Evolutionary conservation across 2,329 filamentous ascomycete genomes (phyloP), one percentile per base, ranked within the genome.

Genomic region (Huntiella bhutanensis): DNA sequence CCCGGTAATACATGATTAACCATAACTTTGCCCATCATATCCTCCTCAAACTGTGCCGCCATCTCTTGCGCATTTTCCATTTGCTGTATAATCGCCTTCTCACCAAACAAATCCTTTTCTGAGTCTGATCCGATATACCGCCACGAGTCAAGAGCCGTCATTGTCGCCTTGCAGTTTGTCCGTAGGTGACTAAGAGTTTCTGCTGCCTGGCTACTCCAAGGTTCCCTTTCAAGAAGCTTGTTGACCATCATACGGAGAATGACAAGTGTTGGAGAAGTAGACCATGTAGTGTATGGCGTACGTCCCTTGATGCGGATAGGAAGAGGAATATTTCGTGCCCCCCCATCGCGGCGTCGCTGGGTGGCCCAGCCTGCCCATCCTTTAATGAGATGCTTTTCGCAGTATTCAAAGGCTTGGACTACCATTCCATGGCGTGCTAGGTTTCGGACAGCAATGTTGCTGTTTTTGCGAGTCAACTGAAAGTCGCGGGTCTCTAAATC

Each of bases 381-480:
- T 1, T 73, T 69, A 72, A 94, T 92, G 47, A 96, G 76, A 50
- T 75, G 73, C 19, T 68, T 62, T 63, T 96, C 88, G 57, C 82
- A 88, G 44, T 78, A 62, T 16, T 64, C 57, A 61, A 91, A 93
- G 34, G 86, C 86, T 15, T 79, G 67, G 41, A 73, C 62, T 54
- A 71, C 70, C 40, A 70, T 67, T 40, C 70, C 68, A 46, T 75
- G 66, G 11, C 67, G 64, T 17, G 76, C 73, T 22, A 95, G 73
- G 43, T 69, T 61, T 54, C 80, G 74, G 47, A 94, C 70, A 52
- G 82, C 77, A 43, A 72, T 68, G 57, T 93, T 91, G 85, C 85
- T 93, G 53, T 83, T 86, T 54, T 70, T 71, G 57, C 73, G 78
- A 55, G 84, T 79, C 48, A 95, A 61, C 22, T 66, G 64, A 63